Conservation (phyloP, 2,329 filamentous ascomycete species). For the Monosporascus sp. region DNA sequence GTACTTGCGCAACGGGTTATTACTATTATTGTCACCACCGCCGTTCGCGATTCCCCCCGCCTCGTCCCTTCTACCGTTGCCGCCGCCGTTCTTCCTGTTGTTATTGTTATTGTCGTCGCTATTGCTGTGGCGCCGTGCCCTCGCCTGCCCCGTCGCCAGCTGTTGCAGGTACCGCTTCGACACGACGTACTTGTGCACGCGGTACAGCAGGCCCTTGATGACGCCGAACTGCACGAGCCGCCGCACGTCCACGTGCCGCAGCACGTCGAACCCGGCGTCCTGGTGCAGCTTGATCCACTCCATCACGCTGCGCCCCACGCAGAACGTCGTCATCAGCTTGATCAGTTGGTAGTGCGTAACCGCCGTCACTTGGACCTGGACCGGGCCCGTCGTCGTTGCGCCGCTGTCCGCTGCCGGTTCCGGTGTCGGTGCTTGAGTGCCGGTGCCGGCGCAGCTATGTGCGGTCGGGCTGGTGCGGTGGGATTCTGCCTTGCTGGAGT, state of each 20-base stretch:
- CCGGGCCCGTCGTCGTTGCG: background rate
- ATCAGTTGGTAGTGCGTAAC: constrained; percentile 63
- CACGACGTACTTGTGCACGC: constrained; percentile 86
- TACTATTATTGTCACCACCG: constrained; percentile 16
- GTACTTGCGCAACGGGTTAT: constrained; percentile 54
- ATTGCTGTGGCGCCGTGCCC: constrained; percentile 21
- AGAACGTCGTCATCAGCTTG: constrained; percentile 79
- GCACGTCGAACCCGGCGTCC: constrained; percentile 57
- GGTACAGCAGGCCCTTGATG: constrained; percentile 90
- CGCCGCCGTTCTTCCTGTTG: constrained; percentile 7
- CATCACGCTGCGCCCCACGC: constrained; percentile 76
- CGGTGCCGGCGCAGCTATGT: constrained; percentile 1
- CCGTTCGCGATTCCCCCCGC: background rate
- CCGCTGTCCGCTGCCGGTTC: background rate
- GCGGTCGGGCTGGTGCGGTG: background rate
- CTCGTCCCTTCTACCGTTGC: constrained; percentile 11
- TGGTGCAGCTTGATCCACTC: constrained; percentile 80
- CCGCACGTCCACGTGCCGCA: constrained; percentile 78
- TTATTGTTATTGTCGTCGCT: constrained; percentile 21
- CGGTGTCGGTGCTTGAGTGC: constrained; percentile 4
- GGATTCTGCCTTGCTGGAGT: background rate
- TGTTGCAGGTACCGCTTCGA: constrained; percentile 57
- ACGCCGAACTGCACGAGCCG: constrained; percentile 93
- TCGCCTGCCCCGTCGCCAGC: constrained; percentile 49
- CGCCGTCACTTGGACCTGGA: background rate